Conservation (phyloP, 495 filamentous ascomycete genomes). For the Penicillium verhagenii region DNA sequence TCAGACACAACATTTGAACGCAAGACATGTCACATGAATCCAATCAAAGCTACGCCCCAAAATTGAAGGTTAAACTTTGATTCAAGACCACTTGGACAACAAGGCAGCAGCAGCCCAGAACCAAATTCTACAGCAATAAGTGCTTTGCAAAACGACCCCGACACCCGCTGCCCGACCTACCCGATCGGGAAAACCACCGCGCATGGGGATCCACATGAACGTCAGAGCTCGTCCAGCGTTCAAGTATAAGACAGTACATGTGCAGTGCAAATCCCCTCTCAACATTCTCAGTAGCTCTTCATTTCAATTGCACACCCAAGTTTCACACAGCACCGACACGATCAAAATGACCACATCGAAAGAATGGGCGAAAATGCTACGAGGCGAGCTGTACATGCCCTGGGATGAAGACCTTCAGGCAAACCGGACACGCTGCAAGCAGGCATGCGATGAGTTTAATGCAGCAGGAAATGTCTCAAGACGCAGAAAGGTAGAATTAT, state of each 20-base stretch:
- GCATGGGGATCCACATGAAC: not conserved
- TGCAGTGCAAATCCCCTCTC: not conserved
- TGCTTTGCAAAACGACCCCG: not conserved
- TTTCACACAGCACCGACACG: not conserved
- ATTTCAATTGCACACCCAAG: not conserved
- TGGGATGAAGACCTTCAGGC: conserved; percentile 52
- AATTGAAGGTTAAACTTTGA: not conserved
- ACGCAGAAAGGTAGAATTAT: conserved; percentile 60
- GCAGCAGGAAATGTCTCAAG: conserved; percentile 50
- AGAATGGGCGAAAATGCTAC: conserved; percentile 39
- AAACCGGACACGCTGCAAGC: conserved; percentile 56
- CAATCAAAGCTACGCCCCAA: not conserved
- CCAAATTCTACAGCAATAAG: too few relatives aligned
- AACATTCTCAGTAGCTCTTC: not conserved
- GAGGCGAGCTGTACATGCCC: conserved; percentile 46
- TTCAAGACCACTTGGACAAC: too few relatives aligned
- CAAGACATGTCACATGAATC: too few relatives aligned
- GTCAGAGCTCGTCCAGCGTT: not conserved
- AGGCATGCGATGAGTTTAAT: conserved; percentile 62
- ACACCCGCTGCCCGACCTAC: not conserved
- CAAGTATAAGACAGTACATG: not conserved
- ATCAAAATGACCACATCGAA: conserved; percentile 6
- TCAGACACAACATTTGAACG: too few relatives aligned
- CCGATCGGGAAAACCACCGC: not conserved
- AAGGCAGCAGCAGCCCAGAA: not conserved